Base-by-base conservation (phyloP, 768 basidiomycete genomes). In the Lentinula aciculospora region DNA sequence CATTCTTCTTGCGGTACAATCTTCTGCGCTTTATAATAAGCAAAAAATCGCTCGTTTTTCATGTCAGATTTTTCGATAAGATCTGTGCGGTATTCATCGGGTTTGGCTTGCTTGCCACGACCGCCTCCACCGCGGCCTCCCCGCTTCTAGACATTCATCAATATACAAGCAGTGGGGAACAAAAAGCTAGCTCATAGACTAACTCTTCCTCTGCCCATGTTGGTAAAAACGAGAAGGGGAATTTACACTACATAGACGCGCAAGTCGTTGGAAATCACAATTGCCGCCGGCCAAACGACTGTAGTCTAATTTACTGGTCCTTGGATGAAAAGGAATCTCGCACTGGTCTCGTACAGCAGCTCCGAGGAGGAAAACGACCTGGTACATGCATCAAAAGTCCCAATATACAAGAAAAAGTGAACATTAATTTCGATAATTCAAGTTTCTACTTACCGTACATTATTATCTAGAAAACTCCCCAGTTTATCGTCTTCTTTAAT, bases 1-100 rank as follows among this genome's bases (percentile, higher is more conserved):
- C 93, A 98, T 68, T 98, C 92, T 1, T 83, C 81, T 0, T 86
- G 84, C 1, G 84, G 74, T 3, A 97, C 72, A 45, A 96, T 84
- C 13, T 81, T 77, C 69, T 97, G 95, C 0, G 84, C 79, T 65
- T 80, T 77, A 72, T 92, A 92, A 68, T 92, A 92, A 6, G 73
- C 71, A 50, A 75, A 76, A 61, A 90, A 82, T 5, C 82, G 82
- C 44, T 81, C 82, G 63, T 92, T 92, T 53, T 81, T 64, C 88
- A 91, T 90, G 67, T 84, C 81, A 29, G 71, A 63, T 61, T 79
- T 84, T 57, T 82, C 80, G 49, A 88, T 73, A 51, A 78, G 71
- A 65, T 81, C 81, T 27, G 77, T 76, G 42, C 84, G 73, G 42
- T 75, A 72, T 13, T 69, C 68, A 49, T 76, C 71, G 10, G 67